A percentile compares a stretch with the other conserved stretches of the same genome.
Conservation (phyloP, 768 basidiomycete genomes). For the Collybiopsis luxurians region DNA sequence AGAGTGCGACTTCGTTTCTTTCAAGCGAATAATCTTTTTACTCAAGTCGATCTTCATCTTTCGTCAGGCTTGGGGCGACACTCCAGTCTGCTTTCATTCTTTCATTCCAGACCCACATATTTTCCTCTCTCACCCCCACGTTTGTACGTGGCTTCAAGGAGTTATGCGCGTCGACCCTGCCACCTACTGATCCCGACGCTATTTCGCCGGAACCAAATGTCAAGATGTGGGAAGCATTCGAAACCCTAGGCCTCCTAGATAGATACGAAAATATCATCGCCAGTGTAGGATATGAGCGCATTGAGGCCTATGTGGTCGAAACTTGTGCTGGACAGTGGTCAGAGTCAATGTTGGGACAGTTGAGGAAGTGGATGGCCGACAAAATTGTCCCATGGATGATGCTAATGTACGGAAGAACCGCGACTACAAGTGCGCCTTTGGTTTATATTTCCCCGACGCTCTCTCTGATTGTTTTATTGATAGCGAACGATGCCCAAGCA, state of each 20-base stretch:
- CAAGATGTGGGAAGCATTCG: conserved; percentile 58
- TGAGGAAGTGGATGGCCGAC: conserved; percentile 76
- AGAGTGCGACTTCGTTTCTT: conserved; percentile 44
- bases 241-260: conserved; percentile 71
- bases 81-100: conserved; percentile 61
- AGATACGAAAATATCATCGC: conserved; percentile 83
- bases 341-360: conserved; percentile 53
- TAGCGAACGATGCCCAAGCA: conserved; percentile 68
- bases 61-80: conserved; percentile 54
- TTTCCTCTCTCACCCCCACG: conserved; percentile 64
- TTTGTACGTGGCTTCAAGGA: conserved; percentile 69
- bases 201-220: conserved; percentile 17
- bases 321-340: conserved; percentile 72
- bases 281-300: conserved; percentile 81
- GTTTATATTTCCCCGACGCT: background rate
- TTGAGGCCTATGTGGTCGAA: conserved; percentile 68
- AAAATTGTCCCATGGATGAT: conserved; percentile 86
- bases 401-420: conserved; percentile 70
- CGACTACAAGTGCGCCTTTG: conserved; percentile 45
- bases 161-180: conserved; percentile 59
- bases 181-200: conserved; percentile 26
- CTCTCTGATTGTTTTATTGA: conserved; percentile 8
- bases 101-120: conserved; percentile 72
- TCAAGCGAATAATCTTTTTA: background rate
- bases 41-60: conserved; percentile 10